Evolutionary conservation across 306 rosid genomes (phyloP).

Genomic region (Sechiopsis laciniata): DNA sequence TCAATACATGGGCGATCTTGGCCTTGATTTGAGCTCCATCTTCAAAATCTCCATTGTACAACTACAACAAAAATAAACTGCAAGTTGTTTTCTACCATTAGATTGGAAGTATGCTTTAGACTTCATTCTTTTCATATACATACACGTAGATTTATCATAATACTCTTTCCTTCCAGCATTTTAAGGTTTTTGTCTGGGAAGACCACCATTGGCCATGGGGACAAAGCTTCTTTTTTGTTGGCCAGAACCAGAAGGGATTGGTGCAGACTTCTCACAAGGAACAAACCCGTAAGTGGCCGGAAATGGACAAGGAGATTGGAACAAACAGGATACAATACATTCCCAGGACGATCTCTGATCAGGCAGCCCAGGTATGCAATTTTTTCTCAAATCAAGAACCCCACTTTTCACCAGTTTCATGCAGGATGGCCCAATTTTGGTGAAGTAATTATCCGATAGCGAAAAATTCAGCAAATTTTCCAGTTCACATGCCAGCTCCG

Average conservation of each 20-base stretch:
- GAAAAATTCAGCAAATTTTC: slow-evolving; percentile 34
- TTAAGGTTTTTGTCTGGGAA: slow-evolving; percentile 9
- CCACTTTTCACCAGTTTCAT: slow-evolving; percentile 29
- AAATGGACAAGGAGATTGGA: slow-evolving; percentile 24
- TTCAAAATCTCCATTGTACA: background rate
- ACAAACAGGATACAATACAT: slow-evolving; percentile 25
- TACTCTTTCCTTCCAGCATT: background rate
- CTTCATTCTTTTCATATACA: background rate
- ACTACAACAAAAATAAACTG: background rate
- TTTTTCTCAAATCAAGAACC: slow-evolving; percentile 37
- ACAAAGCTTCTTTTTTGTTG: background rate
- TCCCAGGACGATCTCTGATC: slow-evolving; percentile 35
- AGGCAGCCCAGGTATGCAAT: slow-evolving; percentile 35
- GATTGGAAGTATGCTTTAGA: background rate
- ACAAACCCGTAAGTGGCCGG: slow-evolving; percentile 23
- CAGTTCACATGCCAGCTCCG: slow-evolving; percentile 34
- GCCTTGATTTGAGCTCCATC: background rate
- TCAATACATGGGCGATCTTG: slow-evolving; percentile 1
- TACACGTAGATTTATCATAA: background rate
- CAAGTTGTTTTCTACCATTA: slow-evolving; percentile 10
- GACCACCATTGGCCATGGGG: slow-evolving; percentile 9
- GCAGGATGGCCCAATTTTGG: slow-evolving; percentile 31
- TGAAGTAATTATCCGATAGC: slow-evolving; percentile 37
- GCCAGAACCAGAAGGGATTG: background rate
- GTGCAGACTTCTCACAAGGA: slow-evolving; percentile 28